Evolutionary conservation across 2,329 filamentous ascomycete species (phyloP), one percentile per base, ranked within the genome.

Genomic region (Penicillium oxalicum): DNA sequence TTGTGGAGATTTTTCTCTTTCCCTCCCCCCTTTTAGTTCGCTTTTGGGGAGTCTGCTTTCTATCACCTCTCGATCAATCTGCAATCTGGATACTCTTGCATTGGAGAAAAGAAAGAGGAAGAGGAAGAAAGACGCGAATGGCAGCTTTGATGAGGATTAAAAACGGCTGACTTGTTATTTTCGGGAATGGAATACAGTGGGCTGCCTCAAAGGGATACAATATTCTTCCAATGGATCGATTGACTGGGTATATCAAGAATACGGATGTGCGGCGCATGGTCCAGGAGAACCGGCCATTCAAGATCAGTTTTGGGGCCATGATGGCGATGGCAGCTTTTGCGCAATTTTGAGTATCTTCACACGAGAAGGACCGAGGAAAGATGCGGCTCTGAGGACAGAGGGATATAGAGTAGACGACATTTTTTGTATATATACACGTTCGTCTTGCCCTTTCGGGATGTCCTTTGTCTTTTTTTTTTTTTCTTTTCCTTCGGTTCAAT

Each of bases 261-360:
- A 63, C 71, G 28, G 61, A 74, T 54, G 35, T 75, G 26, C 61
- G 65, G 26, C 64, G 61, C 29, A 63, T 66, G 1, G 57, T 74
- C 44, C 64, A 64, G 33, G 58, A 68, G 49, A 62, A 74, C 56
- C 55, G 69, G 36, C 70, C 71, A 1, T 73, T 75, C 54, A 75
- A 75, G 62, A 59, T 71, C 25, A 75, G 68, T 47, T 75, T 75
- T 53, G 73, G 72, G 8, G 56, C 61, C 2, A 70, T 70, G 44
- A 71, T 75, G 68, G 68, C 69, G 13, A 56, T 74, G 45, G 68
- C 72, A 38, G 73, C 72, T 1, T 74, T 75, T 67, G 71, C 66
- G 49, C 65, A 70, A 53, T 70, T 73, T 46, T 70, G 61, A 50
- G 9, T 13, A 18, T 18, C 18, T 2, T 18, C 2, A 18, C 2